Base-by-base conservation (phyloP, 2,329 filamentous ascomycete genomes). In the Huntiella bhutanensis region DNA sequence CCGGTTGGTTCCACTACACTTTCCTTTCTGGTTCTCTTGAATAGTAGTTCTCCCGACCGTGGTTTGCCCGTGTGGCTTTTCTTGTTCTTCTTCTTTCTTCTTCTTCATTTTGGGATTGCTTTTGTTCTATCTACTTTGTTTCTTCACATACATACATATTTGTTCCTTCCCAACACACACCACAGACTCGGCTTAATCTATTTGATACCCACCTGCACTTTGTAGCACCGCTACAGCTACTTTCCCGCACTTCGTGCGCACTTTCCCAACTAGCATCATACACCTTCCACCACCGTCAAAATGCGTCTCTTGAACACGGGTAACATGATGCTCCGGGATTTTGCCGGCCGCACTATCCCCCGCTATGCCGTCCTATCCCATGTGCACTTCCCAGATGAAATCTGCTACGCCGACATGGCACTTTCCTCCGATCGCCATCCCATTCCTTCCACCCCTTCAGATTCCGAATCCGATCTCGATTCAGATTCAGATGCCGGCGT, bases 271-370 rank as follows among this genome's bases (percentile, higher is more conserved):
- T 28, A 28, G 33, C 12, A 11, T 15, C 41, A 17, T 19, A n/a
- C 35, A 13, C n/a, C 22, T 28, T 28, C 10, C 28, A 32, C n/a
- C 22, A 5, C 28, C 13, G n/a, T 32, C 35, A 45, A 17, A 17
- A 50, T 50, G 49, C 49, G 39, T 45, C 49, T 50, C 6, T 32
- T 50, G 16, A 40, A 43, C 43, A 45, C 49, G 3, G 45, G 45
- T 17, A 45, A 41, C n/a, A 33, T 50, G 22, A 35, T 45, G 33
- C 42, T 45, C 8, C 49, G 46, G 10, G 45, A 48, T n/a, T 50
- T 50, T 39, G 38, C 43, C 4, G 39, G 41, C 5, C 34, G 34
- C 22, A 36, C 33, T 3, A 19, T 45, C 19, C 49, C 49, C 2
- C 49, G 41, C 8, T 50, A 50, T 35, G 49, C 42, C 42, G 43